phyloP scores from a whole-genome alignment of 1,284 basidiomycete species.

The Ustilago lituana region DNA sequence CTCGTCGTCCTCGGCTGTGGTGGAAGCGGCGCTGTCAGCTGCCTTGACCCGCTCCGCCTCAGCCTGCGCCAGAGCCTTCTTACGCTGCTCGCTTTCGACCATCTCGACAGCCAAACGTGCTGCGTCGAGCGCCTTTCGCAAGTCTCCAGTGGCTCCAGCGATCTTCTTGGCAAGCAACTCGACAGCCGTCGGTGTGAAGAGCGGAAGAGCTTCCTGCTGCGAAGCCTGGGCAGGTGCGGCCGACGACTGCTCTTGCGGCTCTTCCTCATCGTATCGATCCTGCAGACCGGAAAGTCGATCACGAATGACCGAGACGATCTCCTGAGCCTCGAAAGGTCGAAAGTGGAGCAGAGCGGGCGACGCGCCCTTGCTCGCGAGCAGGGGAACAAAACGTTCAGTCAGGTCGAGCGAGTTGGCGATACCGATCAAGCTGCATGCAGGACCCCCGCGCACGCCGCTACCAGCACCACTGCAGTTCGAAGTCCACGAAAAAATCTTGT shows the following conservation, averaged over 20 bases:
- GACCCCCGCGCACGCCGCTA: slow-evolving; percentile 1
- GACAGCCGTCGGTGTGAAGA: slow-evolving; percentile 67
- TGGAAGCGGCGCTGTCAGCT: background rate
- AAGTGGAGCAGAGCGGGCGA: slow-evolving; percentile 68
- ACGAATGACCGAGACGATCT: slow-evolving; percentile 66
- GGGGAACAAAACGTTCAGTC: slow-evolving; percentile 62
- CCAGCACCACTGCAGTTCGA: slow-evolving; percentile 15
- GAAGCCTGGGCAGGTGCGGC: background rate
- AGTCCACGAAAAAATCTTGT: slow-evolving; percentile 66
- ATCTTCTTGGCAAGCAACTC: slow-evolving; percentile 68
- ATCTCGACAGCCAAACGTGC: slow-evolving; percentile 66
- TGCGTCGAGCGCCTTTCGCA: slow-evolving; percentile 68
- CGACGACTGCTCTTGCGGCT: background rate
- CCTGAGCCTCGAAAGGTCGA: slow-evolving; percentile 66
- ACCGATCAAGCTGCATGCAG: slow-evolving; percentile 44
- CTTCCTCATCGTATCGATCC: slow-evolving; percentile 41
- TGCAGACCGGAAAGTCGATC: slow-evolving; percentile 64
- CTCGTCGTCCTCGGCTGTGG: slow-evolving; percentile 1
- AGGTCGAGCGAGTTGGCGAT: slow-evolving; percentile 66
- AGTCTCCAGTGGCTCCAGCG: slow-evolving; percentile 68
- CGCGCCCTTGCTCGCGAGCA: slow-evolving; percentile 58
- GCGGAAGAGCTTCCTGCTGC: slow-evolving; percentile 41
- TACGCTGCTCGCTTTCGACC: slow-evolving; percentile 62
- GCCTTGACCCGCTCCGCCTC: slow-evolving; percentile 23
- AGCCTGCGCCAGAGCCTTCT: slow-evolving; percentile 31